Conservation (phyloP, 2,329 filamentous ascomycete species). For the Colletotrichum sp. region DNA sequence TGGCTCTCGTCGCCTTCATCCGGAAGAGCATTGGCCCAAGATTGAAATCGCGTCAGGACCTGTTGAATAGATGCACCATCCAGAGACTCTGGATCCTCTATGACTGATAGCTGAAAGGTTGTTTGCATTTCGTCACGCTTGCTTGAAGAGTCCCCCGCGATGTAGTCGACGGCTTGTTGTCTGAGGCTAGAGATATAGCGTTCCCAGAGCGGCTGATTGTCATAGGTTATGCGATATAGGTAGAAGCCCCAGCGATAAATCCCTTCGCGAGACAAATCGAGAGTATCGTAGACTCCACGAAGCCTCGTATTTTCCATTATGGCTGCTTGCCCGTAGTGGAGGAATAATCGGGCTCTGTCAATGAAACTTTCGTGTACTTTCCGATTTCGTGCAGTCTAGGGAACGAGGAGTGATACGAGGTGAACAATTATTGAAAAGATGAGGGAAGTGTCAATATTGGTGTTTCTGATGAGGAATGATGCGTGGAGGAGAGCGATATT, state of each 20-base stretch:
- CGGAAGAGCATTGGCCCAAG: not conserved
- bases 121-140: not conserved
- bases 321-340: accelerated
- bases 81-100: not conserved
- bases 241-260: not conserved
- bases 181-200: not conserved
- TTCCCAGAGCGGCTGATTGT: not conserved
- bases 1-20: not conserved
- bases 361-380: not conserved
- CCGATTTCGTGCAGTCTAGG: not conserved
- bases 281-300: not conserved
- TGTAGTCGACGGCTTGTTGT: not conserved
- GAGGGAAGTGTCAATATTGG: too few relatives aligned
- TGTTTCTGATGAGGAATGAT: too few relatives aligned
- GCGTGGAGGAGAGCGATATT: too few relatives aligned
- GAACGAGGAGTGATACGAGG: too few relatives aligned
- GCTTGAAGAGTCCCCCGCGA: not conserved
- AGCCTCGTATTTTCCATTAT: not conserved
- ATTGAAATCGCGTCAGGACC: not conserved
- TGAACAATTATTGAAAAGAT: too few relatives aligned
- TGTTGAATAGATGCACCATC: not conserved
- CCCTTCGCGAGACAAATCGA: accelerated
- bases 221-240: not conserved
- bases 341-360: not conserved
- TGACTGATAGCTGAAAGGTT: not conserved